phyloP scores from a whole-genome alignment of 768 basidiomycete genomes.

The Russula abietina region DNA sequence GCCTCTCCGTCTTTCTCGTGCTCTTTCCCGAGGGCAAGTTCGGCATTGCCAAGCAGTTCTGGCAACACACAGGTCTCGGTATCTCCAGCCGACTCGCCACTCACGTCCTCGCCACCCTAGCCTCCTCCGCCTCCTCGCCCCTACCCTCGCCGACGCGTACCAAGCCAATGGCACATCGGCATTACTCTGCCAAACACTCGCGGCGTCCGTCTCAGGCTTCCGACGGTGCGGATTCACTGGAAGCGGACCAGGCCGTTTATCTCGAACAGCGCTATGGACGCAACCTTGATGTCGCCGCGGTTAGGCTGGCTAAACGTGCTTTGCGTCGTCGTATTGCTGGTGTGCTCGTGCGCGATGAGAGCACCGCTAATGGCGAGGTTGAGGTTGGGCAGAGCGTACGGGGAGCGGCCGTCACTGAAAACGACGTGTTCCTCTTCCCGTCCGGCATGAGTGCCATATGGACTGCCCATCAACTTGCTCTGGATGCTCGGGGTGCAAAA shows the following conservation, averaged over 20 bases:
- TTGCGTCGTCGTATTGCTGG: constrained; percentile 88
- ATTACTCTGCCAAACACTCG: constrained; percentile 46
- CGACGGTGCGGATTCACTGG: constrained; percentile 32
- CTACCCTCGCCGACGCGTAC: constrained; percentile 1
- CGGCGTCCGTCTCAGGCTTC: background rate
- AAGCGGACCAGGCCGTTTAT: constrained; percentile 62
- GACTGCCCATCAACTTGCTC: constrained; percentile 73
- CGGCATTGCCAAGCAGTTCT: constrained; percentile 78
- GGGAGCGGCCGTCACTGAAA: constrained; percentile 68
- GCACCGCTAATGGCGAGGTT: constrained; percentile 41
- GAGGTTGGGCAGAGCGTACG: constrained; percentile 56
- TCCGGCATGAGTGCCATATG: constrained; percentile 95
- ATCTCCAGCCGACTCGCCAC: constrained; percentile 87
- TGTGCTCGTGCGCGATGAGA: constrained; percentile 59
- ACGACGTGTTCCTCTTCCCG: constrained; percentile 84
- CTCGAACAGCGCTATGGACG: constrained; percentile 94
- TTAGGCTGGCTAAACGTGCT: constrained; percentile 76
- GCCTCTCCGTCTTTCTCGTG: constrained; percentile 67
- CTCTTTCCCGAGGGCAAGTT: constrained; percentile 62
- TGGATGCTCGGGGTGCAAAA: constrained; percentile 46
- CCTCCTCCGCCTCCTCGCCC: constrained; percentile 31
- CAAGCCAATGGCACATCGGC: constrained; percentile 40
- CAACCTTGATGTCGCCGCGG: constrained; percentile 70
- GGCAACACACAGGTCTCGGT: constrained; percentile 92
- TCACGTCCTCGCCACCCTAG: constrained; percentile 66